Evolutionary conservation across 179 eudicot genomes (phyloP).

Genomic region (Beta lomatogona): DNA sequence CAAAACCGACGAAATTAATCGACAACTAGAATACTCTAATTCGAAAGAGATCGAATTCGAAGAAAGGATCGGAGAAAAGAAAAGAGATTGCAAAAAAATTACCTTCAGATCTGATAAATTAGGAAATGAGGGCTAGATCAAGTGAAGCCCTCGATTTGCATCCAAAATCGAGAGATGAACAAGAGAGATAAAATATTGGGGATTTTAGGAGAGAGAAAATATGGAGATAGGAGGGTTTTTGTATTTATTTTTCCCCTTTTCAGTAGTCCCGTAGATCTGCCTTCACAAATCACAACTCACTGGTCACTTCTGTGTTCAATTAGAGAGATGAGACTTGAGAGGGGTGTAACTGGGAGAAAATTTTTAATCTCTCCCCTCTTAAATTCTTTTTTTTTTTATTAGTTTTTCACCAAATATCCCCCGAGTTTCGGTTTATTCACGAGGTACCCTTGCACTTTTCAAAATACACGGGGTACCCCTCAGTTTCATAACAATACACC

Average conservation of each 20-base stretch:
- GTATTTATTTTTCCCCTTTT: constrained; percentile 6
- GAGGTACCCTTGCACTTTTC: too few species aligned
- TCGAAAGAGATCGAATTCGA: constrained; percentile 25
- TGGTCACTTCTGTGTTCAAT: constrained; percentile 26
- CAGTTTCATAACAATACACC: too few species aligned
- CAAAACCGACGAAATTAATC: constrained; percentile 7
- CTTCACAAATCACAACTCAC: not conserved
- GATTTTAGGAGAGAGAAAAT: constrained; percentile 10
- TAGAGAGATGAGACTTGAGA: constrained; percentile 11
- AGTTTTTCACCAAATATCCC: too few species aligned
- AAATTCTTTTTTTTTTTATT: too few species aligned
- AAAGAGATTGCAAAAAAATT: constrained; percentile 1
- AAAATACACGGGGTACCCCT: too few species aligned
- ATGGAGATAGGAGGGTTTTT: constrained; percentile 2
- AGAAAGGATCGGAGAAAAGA: not conserved
- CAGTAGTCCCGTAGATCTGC: constrained; percentile 35
- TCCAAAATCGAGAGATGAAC: constrained; percentile 18
- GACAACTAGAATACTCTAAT: not conserved
- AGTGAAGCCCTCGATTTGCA: constrained; percentile 22
- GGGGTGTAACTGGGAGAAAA: not conserved
- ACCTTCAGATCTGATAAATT: constrained; percentile 42
- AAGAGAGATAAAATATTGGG: not conserved
- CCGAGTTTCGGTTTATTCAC: too few species aligned
- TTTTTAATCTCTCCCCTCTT: not conserved
- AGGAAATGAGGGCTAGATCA: constrained; percentile 26